Percentiles rank a stretch among this genome's conserved stretches.
phyloP scores from a whole-genome alignment of 1,284 basidiomycete genomes.

The Porogramme epimiltina region DNA sequence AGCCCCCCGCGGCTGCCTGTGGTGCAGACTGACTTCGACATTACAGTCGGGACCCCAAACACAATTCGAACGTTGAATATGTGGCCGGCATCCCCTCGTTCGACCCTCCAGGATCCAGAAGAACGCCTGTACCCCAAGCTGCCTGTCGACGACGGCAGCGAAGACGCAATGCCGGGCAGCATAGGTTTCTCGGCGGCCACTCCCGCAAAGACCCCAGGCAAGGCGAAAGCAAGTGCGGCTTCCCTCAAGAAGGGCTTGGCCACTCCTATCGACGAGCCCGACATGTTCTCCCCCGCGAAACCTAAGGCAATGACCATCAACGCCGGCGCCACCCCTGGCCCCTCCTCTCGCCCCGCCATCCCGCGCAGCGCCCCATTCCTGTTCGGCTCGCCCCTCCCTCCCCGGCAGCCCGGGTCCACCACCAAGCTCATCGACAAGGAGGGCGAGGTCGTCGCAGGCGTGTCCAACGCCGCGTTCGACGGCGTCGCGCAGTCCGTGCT shows the following conservation, averaged over 20 bases:
- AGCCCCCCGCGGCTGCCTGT: conserved; percentile 64
- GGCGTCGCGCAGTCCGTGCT: conserved; percentile 63
- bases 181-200: conserved; percentile 25
- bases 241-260: conserved; percentile 5
- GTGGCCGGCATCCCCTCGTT: conserved; percentile 47
- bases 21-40: conserved; percentile 65
- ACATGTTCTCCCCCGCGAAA: conserved; percentile 42
- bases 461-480: conserved; percentile 63
- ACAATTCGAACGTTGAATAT: conserved; percentile 34
- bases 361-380: conserved; percentile 54
- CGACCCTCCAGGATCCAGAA: not conserved
- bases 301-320: not conserved
- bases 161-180: conserved; percentile 37
- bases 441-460: conserved; percentile 15
- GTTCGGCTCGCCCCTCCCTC: conserved; percentile 71
- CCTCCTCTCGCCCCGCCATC: conserved; percentile 10
- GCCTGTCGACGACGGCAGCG: conserved; percentile 34
- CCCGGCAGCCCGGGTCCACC: conserved; percentile 36
- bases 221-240: conserved; percentile 3
- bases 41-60: conserved; percentile 58
- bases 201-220: conserved; percentile 6
- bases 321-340: not conserved
- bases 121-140: conserved; percentile 43
- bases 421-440: not conserved
- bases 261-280: conserved; percentile 30